Evolutionary conservation across 345 rosid species (phyloP), one percentile per base, ranked within the genome.

Genomic region (Erysimum cheiranthoides): DNA sequence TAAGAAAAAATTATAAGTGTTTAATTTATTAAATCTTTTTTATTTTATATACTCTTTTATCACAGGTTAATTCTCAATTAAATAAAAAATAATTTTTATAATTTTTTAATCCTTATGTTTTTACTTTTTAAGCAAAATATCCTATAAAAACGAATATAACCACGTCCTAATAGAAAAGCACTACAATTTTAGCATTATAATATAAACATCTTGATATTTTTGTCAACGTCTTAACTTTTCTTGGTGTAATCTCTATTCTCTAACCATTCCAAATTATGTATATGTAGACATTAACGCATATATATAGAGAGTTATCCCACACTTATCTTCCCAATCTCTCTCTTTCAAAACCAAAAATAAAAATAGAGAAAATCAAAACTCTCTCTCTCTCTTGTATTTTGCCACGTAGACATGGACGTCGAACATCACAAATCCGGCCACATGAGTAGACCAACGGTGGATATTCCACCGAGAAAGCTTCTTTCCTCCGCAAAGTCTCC

Each of bases 401-500:
- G 66, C 67, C 74, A 50, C 66, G 42, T 73, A 43, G 21, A 11
- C 68, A 77, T 88, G 92, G 82, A 77, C 80, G 83, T 85, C 28
- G 90, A 88, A 25, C 88, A 83, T 56, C 81, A 83, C 79, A 83
- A 84, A 46, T 66, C 73, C 73, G 81, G 36, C 56, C 73, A 67
- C 70, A 43, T 75, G 54, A 77, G 43, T 54, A 77, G 67, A 71
- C 62, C 77, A 45, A 69, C 77, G 46, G 74, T 86, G 56, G 98
- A 89, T 36, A 84, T 88, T 67, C 90, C 92, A 28, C 88, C 90
- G 3, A 82, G 90, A 70, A 90, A 90, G 69, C 78, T 77, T 63
- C 86, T 87, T 30, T 51, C 80, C 61, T 79, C 61, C 39, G 30
- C 13, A 50, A 53, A 36, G 25, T 71, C 77, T 10, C 75, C 67